phyloP scores from a whole-genome alignment of 1,284 basidiomycete species.

The Ganoderma boninense region DNA sequence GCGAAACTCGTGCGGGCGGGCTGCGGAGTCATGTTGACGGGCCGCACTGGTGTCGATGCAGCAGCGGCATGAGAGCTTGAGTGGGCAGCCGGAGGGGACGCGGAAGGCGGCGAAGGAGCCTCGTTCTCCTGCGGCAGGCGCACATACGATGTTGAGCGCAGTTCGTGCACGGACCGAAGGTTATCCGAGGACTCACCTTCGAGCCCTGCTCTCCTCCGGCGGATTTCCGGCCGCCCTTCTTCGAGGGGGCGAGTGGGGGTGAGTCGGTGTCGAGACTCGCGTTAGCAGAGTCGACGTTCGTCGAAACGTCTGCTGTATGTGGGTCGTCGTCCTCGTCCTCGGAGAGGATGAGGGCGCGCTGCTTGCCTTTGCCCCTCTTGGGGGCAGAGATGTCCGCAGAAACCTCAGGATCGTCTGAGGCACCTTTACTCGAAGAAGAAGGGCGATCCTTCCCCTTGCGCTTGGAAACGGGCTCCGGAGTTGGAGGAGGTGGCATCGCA shows the following conservation, averaged over 20 bases:
- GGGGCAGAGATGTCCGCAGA: slow-evolving; percentile 2
- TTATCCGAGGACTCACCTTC: slow-evolving; percentile 22
- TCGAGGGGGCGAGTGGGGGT: slow-evolving; percentile 19
- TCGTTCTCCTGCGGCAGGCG: slow-evolving; percentile 22
- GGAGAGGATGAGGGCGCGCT: slow-evolving; percentile 35
- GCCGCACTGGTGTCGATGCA: slow-evolving; percentile 16
- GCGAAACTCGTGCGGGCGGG: slow-evolving; percentile 24
- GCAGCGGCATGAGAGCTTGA: not conserved
- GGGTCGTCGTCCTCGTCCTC: slow-evolving; percentile 37
- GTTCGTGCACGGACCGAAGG: not conserved
- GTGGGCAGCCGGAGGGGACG: slow-evolving; percentile 13
- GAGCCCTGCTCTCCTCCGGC: slow-evolving; percentile 21
- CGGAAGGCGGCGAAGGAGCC: slow-evolving; percentile 11
- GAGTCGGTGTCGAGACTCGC: slow-evolving; percentile 11
- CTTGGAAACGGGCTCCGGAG: slow-evolving; percentile 11
- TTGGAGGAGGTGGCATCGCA: slow-evolving; percentile 20
- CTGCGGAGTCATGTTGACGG: slow-evolving; percentile 19
- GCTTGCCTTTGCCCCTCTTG: slow-evolving; percentile 35
- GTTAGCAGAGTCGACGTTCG: slow-evolving; percentile 17
- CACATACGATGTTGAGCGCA: not conserved
- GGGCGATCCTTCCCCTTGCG: slow-evolving; percentile 3
- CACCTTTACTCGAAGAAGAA: not conserved
- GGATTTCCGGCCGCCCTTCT: slow-evolving; percentile 28
- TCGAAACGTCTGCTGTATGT: slow-evolving; percentile 25
- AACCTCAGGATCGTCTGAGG: slow-evolving; percentile 4